These are phyloP conservation scores for Xerocomellus chrysenteron DNA, from an alignment of 768 basidiomycete genomes.

Conservation along the genomic window DNA sequence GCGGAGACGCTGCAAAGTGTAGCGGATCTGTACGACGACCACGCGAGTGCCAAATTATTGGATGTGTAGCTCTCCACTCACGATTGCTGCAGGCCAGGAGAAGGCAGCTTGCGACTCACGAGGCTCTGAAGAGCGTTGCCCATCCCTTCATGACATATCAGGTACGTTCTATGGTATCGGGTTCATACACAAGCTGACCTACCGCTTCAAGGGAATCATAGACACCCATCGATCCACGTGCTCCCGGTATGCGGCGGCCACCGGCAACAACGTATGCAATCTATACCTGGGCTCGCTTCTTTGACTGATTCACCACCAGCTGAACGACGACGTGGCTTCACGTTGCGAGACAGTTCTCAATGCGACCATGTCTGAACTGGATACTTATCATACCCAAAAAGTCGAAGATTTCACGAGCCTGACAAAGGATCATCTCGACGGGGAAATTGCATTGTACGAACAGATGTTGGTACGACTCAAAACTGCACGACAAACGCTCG, in stretches of 20 bases:
- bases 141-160: constrained; percentile 75
- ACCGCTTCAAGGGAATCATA: constrained; percentile 51
- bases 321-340: constrained; percentile 62
- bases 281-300: neutral
- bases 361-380: constrained; percentile 86
- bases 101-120: constrained; percentile 72
- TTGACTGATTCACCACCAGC: constrained; percentile 34
- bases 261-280: constrained; percentile 27
- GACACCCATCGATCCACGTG: constrained; percentile 75
- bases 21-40: constrained; percentile 77
- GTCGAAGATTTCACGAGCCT: constrained; percentile 62
- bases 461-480: constrained; percentile 63
- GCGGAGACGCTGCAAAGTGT: constrained; percentile 71
- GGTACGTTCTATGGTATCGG: constrained; percentile 34
- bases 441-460: constrained; percentile 74
- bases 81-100: constrained; percentile 55
- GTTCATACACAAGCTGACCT: neutral
- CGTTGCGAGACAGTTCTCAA: constrained; percentile 89
- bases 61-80: constrained; percentile 5
- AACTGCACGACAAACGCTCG: constrained; percentile 54
- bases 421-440: constrained; percentile 69
- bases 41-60: constrained; percentile 47
- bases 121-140: constrained; percentile 70
- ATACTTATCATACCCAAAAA: constrained; percentile 74
- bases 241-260: constrained; percentile 60